A percentile compares a stretch with the other conserved stretches of the same genome.
phyloP scores from a whole-genome alignment of 345 rosid genomes.

The Brassica nigra region DNA sequence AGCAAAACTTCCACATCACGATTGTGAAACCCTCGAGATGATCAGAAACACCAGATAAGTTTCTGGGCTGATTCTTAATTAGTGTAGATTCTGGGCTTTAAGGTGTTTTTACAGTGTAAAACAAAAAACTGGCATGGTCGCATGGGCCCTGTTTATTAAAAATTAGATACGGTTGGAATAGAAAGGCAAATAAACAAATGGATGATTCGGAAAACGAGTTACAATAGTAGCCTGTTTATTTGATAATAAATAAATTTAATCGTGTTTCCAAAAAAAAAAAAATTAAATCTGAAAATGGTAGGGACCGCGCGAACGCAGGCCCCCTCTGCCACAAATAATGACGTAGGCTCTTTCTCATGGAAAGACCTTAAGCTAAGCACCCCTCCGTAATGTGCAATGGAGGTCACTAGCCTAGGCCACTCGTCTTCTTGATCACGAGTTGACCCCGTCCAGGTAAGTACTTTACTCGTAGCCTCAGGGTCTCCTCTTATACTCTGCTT shows the following conservation, averaged over 20 bases:
- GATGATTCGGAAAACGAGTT: no score
- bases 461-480: no score
- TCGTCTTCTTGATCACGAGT: background rate
- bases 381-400: background rate
- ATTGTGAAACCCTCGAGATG: background rate
- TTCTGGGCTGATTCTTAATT: background rate
- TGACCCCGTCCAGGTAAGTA: constrained; percentile 14
- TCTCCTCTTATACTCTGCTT: background rate
- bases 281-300: background rate
- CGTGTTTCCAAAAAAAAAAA: no score
- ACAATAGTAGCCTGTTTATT: no score
- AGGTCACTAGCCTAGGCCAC: constrained; percentile 9
- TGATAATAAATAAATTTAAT: background rate
- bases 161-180: background rate
- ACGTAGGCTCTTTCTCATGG: background rate
- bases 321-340: constrained; percentile 17
- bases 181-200: background rate
- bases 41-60: background rate
- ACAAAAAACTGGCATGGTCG: no score
- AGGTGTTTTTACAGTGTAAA: background rate
- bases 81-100: background rate
- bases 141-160: no score
- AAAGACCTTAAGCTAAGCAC: constrained; percentile 2
- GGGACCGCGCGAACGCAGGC: constrained; percentile 21
- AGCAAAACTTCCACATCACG: background rate